Conservation (phyloP, 1,139 yeast genomes). For the Geotrichum bryndzae region DNA sequence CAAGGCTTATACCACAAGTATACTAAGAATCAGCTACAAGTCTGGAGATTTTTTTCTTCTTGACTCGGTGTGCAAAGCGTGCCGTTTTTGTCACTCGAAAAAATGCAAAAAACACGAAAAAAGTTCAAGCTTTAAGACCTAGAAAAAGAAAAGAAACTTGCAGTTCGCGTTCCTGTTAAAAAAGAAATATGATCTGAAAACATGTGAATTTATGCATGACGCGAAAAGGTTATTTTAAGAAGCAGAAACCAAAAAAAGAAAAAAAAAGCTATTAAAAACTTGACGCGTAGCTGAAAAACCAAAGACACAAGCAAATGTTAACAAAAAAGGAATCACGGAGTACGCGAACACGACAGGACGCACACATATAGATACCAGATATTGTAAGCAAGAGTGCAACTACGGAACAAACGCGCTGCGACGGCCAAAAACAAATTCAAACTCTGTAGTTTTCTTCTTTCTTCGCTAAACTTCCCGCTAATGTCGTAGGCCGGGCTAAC, state of each 20-base stretch:
- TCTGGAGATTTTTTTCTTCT: background rate
- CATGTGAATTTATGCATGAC: background rate
- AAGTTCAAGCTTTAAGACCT: background rate
- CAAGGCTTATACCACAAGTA: background rate
- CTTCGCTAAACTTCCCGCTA: background rate
- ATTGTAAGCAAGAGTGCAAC: background rate
- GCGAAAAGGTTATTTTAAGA: background rate
- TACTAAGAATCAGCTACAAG: background rate
- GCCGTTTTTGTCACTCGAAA: background rate
- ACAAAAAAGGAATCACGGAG: background rate
- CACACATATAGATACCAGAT: background rate
- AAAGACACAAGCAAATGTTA: background rate
- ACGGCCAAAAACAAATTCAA: background rate
- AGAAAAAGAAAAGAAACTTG: background rate
- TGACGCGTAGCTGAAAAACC: background rate
- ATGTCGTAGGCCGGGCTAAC: background rate
- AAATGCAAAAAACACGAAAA: background rate
- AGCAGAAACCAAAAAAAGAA: background rate
- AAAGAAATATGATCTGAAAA: background rate
- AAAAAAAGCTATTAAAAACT: background rate
- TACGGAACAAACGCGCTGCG: background rate
- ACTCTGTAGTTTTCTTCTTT: background rate
- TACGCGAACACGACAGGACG: background rate
- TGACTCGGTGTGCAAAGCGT: background rate
- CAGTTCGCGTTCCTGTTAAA: background rate